A percentile compares a stretch with the other conserved stretches of the same genome.
Evolutionary conservation across 805 yeast genomes (phyloP).

Genomic region (Saturnispora saitoi): DNA sequence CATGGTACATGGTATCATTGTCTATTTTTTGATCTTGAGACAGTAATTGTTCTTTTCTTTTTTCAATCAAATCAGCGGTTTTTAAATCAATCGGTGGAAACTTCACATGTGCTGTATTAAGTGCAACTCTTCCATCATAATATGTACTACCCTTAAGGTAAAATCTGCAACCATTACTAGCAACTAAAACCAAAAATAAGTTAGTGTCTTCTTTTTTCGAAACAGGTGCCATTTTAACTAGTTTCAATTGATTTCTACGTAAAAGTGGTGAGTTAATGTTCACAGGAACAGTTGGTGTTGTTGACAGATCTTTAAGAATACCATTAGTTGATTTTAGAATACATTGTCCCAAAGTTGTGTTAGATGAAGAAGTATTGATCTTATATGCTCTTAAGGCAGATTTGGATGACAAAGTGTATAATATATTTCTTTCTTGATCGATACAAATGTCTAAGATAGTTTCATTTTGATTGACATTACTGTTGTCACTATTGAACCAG

Average conservation of each 20-base stretch:
- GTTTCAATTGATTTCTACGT: constrained; percentile 45
- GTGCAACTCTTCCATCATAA: constrained; percentile 28
- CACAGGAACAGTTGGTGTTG: constrained; percentile 31
- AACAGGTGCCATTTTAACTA: constrained; percentile 57
- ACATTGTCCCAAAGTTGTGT: constrained; percentile 24
- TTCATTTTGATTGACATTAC: constrained; percentile 32
- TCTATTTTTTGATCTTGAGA: constrained; percentile 26
- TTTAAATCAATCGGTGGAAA: constrained; percentile 36
- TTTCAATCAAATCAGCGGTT: constrained; percentile 24
- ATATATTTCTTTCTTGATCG: constrained; percentile 67
- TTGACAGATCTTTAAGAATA: constrained; percentile 39
- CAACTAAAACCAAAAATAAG: constrained; percentile 67
- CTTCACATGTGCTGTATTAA: constrained; percentile 32
- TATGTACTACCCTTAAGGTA: constrained; percentile 44
- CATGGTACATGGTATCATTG: neutral
- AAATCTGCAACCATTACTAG: constrained; percentile 77
- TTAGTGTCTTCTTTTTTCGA: constrained; percentile 57
- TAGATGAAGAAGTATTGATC: constrained; percentile 35
- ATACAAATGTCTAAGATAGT: constrained; percentile 53
- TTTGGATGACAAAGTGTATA: constrained; percentile 75
- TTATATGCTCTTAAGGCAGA: constrained; percentile 77
- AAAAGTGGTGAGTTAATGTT: constrained; percentile 36
- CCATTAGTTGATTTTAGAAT: constrained; percentile 36
- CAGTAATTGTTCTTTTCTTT: constrained; percentile 31
- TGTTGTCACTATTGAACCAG: constrained; percentile 17